phyloP scores from a whole-genome alignment of 805 yeast genomes.

The Wickerhamomyces ciferrii region DNA sequence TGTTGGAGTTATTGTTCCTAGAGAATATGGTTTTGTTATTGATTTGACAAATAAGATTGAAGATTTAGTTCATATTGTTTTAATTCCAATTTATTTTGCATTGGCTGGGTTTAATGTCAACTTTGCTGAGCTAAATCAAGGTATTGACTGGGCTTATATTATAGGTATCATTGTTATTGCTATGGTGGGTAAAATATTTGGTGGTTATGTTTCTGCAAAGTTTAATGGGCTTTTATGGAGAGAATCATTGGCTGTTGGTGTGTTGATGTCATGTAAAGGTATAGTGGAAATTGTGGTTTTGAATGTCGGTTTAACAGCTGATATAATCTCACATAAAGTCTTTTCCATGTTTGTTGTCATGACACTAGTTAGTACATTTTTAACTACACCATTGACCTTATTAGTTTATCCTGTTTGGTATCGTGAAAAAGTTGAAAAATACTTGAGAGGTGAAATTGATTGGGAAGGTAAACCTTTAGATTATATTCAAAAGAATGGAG shows the following conservation, averaged over 20 bases:
- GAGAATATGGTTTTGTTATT: conserved; percentile 70
- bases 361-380: conserved; percentile 74
- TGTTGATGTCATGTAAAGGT: conserved; percentile 85
- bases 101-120: conserved; percentile 72
- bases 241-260: conserved; percentile 72
- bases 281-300: conserved; percentile 80
- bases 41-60: conserved; percentile 70
- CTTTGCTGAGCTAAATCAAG: conserved; percentile 55
- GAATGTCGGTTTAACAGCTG: conserved; percentile 67
- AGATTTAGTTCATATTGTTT: conserved; percentile 64
- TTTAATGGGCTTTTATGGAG: conserved; percentile 62
- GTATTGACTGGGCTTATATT: conserved; percentile 75
- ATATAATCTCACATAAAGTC: conserved; percentile 56
- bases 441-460: conserved; percentile 22
- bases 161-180: conserved; percentile 66
- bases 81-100: conserved; percentile 78
- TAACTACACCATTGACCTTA: conserved; percentile 73
- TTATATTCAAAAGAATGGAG: conserved; percentile 2
- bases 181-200: conserved; percentile 57
- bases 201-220: conserved; percentile 64
- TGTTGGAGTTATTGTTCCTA: conserved; percentile 69
- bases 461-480: conserved; percentile 24
- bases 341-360: conserved; percentile 80
- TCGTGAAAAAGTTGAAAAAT: conserved; percentile 41
- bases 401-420: conserved; percentile 56